A percentile compares a stretch with the other conserved stretches of the same genome.
phyloP scores from a whole-genome alignment of 805 yeast species.

The Soucietia sequanensis region DNA sequence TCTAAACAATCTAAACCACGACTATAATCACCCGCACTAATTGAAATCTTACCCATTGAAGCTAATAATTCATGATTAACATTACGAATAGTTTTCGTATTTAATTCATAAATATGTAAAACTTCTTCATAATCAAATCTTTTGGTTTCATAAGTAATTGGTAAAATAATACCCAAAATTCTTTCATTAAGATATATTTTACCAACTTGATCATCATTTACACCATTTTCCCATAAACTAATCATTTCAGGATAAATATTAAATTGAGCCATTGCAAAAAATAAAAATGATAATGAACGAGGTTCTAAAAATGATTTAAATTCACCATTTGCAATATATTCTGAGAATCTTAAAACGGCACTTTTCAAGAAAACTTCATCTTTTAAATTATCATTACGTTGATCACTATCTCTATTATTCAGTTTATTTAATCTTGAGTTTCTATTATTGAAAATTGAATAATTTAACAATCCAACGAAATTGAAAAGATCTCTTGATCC shows the following conservation, averaged over 20 bases:
- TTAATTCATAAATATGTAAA: conserved; percentile 51
- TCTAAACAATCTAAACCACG: conserved; percentile 66
- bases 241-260: conserved; percentile 63
- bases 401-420: conserved; percentile 40
- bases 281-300: conserved; percentile 22
- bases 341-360: conserved; percentile 31
- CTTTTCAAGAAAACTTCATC: conserved; percentile 31
- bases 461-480: conserved; percentile 20
- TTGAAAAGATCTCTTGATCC: conserved; percentile 19
- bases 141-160: conserved; percentile 61
- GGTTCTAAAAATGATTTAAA: conserved; percentile 22
- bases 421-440: conserved; percentile 29
- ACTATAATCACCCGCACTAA: conserved; percentile 61
- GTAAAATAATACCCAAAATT: conserved; percentile 67
- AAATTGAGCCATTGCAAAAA: conserved; percentile 47
- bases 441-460: conserved; percentile 28
- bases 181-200: conserved; percentile 56
- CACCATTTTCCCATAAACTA: conserved; percentile 67
- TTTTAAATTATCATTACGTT: conserved; percentile 20
- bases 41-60: conserved; percentile 73
- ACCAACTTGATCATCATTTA: conserved; percentile 41
- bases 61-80: conserved; percentile 52
- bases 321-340: conserved; percentile 28
- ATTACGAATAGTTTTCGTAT: conserved; percentile 27
- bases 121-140: conserved; percentile 61